Evolutionary conservation across 768 basidiomycete species (phyloP), one percentile per base, ranked within the genome.

Genomic region (Trametes elegans): DNA sequence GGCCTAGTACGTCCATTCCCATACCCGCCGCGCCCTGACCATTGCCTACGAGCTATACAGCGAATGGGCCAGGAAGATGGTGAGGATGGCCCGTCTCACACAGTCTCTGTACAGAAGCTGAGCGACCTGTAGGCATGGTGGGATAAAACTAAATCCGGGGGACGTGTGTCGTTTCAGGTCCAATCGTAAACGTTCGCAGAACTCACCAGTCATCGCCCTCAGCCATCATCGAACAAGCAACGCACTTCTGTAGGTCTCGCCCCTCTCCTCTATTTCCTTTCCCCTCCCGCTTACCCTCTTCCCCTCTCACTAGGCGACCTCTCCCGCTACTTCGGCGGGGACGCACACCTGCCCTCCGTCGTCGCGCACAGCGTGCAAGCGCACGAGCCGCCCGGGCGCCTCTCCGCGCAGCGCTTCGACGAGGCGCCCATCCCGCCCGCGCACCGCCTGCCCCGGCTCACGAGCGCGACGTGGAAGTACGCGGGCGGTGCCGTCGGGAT

Each of bases 251-350:
- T 64, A 13, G 9, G 58, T 47, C 19, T 14, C 14, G n/a, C n/a
- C n/a, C n/a, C n/a, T n/a, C n/a, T n/a, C n/a, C n/a, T n/a, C n/a
- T n/a, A n/a, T n/a, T n/a, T n/a, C n/a, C n/a, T n/a, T n/a, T n/a
- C n/a, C n/a, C n/a, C n/a, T 35, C 18, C 24, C 9, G 2, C 44
- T 32, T 3, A 28, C n/a, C n/a, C 27, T 11, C 4, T 8, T n/a
- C 27, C 32, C 24, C 5, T 5, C 6, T 24, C 14, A n/a, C 0
- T 34, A 64, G 65, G 63, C 49, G 76, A 78, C 61, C 68, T 77
- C 26, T 77, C 75, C 16, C 70, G 78, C 50, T 76, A 77, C 65
- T 79, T 80, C 58, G 79, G 76, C 42, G 79, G 79, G 23, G 71
- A 76, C 56, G 73, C 77, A 44, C 69, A 73, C 31, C 56, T 64